Conservation (phyloP, 2,329 filamentous ascomycete species). For the Colletotrichum orchidophilum region DNA sequence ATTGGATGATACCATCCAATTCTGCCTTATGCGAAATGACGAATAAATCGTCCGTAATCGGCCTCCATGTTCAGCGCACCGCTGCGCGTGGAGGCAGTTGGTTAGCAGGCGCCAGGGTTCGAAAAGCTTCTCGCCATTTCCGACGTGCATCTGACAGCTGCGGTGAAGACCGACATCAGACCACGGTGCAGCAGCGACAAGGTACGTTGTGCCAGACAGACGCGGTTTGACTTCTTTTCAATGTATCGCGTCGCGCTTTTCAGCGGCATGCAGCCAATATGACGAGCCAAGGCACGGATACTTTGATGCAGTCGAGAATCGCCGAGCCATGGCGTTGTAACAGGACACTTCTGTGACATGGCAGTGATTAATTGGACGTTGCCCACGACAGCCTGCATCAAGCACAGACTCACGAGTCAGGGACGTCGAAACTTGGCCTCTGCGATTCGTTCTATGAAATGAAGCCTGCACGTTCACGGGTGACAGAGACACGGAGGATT, state of each 20-base stretch:
- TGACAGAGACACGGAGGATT: not conserved
- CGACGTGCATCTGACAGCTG: not conserved
- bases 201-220: not conserved
- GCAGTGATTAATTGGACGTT: not conserved
- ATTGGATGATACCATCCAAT: not conserved
- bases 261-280: not conserved
- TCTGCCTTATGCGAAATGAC: not conserved
- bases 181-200: not conserved
- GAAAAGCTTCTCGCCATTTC: conserved; percentile 21
- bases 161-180: conserved; percentile 13
- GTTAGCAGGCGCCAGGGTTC: not conserved
- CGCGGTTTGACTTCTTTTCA: not conserved
- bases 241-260: not conserved
- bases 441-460: not conserved
- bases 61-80: not conserved
- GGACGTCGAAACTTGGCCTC: not conserved
- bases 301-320: not conserved
- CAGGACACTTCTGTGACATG: not conserved
- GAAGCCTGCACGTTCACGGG: not conserved
- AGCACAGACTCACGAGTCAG: not conserved
- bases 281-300: conserved; percentile 9
- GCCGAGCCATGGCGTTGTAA: conserved; percentile 3
- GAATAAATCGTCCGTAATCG: not conserved
- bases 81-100: not conserved
- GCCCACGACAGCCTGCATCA: not conserved